phyloP scores from a whole-genome alignment of 176 grass and related monocot genomes.

The Avena insularis region DNA sequence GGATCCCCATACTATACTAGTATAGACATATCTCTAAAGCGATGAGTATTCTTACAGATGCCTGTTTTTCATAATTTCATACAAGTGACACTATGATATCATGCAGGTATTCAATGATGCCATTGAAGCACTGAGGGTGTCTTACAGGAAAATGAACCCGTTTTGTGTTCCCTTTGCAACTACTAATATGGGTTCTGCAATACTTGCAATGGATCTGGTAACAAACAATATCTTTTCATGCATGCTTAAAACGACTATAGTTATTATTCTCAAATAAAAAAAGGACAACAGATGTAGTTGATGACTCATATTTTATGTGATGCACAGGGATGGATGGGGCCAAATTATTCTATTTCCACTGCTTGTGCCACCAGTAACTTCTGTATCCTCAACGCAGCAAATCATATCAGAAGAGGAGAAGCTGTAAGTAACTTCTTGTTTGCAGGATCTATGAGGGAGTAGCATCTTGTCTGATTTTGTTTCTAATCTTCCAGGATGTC shows the following conservation, averaged over 20 bases:
- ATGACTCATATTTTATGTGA: constrained; percentile 38
- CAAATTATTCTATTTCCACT: constrained; percentile 99
- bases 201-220: constrained; percentile 99
- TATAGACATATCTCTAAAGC: constrained; percentile 29
- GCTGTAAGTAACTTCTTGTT: constrained; percentile 61
- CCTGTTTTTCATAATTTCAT: constrained; percentile 35
- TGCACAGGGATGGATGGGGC: constrained; percentile 95
- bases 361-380: constrained; percentile 99
- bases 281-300: background rate
- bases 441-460: background rate
- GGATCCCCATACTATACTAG: constrained; percentile 1
- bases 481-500: constrained; percentile 70
- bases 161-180: constrained; percentile 99
- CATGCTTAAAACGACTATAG: background rate
- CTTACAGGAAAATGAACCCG: constrained; percentile 99
- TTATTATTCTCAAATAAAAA: constrained; percentile 10
- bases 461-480: constrained; percentile 34
- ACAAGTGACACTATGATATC: constrained; percentile 31
- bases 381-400: constrained; percentile 97
- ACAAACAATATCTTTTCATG: constrained; percentile 35
- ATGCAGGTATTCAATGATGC: constrained; percentile 95
- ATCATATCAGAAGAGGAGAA: constrained; percentile 98
- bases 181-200: constrained; percentile 99
- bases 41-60: constrained; percentile 15
- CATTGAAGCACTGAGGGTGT: constrained; percentile 95